Percentiles rank a stretch among this genome's conserved stretches.
Evolutionary conservation across 768 basidiomycete species (phyloP).

Genomic region (Porphyrellus cyaneotinctus): DNA sequence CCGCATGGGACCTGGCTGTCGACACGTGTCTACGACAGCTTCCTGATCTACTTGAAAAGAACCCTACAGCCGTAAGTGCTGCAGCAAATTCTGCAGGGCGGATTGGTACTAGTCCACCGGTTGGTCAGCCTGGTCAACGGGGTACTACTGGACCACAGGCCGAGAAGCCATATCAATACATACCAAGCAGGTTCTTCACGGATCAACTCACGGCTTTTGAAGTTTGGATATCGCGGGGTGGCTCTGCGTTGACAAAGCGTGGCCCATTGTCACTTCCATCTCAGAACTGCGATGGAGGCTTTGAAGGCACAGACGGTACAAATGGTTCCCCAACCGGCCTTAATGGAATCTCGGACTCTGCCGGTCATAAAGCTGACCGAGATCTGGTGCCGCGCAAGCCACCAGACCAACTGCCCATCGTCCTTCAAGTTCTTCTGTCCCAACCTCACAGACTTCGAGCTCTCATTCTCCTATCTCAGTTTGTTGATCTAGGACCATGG

Average conservation of each 20-base stretch:
- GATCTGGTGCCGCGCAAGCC: conserved; percentile 81
- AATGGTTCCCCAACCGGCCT: conserved; percentile 17
- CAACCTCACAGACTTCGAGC: conserved; percentile 95
- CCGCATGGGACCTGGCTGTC: conserved; percentile 95
- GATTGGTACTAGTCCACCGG: not conserved
- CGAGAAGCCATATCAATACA: conserved; percentile 64
- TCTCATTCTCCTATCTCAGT: conserved; percentile 92
- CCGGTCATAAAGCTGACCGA: conserved; percentile 21
- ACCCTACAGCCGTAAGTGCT: conserved; percentile 19
- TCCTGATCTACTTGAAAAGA: conserved; percentile 67
- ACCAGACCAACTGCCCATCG: conserved; percentile 95
- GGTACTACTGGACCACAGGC: conserved; percentile 18
- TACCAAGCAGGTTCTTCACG: conserved; percentile 88
- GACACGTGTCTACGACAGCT: conserved; percentile 92
- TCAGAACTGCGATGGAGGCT: conserved; percentile 35
- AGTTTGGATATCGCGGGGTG: conserved; percentile 95
- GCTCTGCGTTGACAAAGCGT: conserved; percentile 73
- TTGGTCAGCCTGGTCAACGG: conserved; percentile 18
- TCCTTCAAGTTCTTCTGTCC: conserved; percentile 93
- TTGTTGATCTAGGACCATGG: conserved; percentile 98
- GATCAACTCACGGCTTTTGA: conserved; percentile 97
- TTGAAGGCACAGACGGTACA: conserved; percentile 18
- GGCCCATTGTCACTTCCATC: conserved; percentile 72
- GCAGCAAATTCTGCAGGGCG: conserved; percentile 23
- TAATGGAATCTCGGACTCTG: conserved; percentile 5